phyloP scores from a whole-genome alignment of 345 rosid species.

The Lenwebbia sp. region DNA sequence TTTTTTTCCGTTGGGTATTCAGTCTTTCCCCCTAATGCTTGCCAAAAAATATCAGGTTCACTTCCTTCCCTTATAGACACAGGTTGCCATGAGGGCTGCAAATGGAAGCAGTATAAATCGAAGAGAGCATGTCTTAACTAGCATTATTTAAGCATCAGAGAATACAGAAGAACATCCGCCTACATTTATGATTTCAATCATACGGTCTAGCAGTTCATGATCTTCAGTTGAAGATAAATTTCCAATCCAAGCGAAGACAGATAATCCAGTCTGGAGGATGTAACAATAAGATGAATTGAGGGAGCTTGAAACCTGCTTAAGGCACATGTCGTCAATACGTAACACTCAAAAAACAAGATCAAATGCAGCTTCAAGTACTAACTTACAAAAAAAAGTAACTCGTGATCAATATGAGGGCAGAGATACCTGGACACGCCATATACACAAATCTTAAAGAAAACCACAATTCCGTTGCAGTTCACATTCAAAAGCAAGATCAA shows the following conservation, averaged over 20 bases:
- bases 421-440: neutral
- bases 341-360: neutral
- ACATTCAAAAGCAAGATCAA: neutral
- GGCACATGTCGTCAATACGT: conserved; percentile 5
- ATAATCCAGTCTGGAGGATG: conserved; percentile 54
- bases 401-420: neutral
- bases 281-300: conserved; percentile 74
- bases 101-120: neutral
- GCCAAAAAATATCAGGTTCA: conserved; percentile 79
- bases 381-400: neutral
- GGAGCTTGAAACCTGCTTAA: conserved; percentile 51
- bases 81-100: conserved; percentile 70
- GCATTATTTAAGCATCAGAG: neutral
- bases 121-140: neutral
- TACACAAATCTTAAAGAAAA: neutral
- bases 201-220: conserved; percentile 67
- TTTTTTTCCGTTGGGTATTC: conserved; percentile 66
- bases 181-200: conserved; percentile 65
- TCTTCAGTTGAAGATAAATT: conserved; percentile 50
- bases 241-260: conserved; percentile 69
- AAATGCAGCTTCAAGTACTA: neutral
- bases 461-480: neutral
- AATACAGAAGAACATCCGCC: conserved; percentile 5
- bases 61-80: conserved; percentile 65
- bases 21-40: conserved; percentile 63